A percentile compares a stretch with the other conserved stretches of the same genome.
These are phyloP conservation scores for Pseudogymnoascus verrucosus DNA, from an alignment of 2,329 filamentous ascomycete species.

Conservation along the genomic window DNA sequence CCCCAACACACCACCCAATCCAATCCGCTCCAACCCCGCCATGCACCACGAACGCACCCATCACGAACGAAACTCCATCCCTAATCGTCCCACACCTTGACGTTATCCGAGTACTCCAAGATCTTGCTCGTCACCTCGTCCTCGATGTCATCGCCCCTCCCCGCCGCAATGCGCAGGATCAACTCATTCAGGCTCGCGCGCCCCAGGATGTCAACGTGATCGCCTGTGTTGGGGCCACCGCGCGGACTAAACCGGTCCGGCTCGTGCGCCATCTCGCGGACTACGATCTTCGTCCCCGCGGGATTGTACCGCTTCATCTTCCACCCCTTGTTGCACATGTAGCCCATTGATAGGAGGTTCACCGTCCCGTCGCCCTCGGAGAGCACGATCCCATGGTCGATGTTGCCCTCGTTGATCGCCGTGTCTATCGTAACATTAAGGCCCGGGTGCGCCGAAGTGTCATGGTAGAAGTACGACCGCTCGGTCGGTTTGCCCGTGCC, in stretches of 20 bases:
- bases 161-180: conserved; percentile 77
- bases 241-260: conserved; percentile 86
- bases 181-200: conserved; percentile 84
- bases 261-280: conserved; percentile 94
- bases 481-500: conserved; percentile 87
- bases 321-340: conserved; percentile 97
- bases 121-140: conserved; percentile 78
- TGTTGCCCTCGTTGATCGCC: conserved; percentile 46
- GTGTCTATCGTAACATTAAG: conserved; percentile 71
- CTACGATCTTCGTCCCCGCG: conserved; percentile 68
- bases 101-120: conserved; percentile 68
- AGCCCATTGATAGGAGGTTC: conserved; percentile 81
- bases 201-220: conserved; percentile 95
- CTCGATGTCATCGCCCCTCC: conserved; percentile 70
- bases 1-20: conserved; percentile 2
- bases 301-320: conserved; percentile 90
- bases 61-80: conserved; percentile 1
- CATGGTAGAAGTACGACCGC: conserved; percentile 82
- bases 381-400: conserved; percentile 87
- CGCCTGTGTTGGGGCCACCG: conserved; percentile 62
- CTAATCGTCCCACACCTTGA: conserved; percentile 51
- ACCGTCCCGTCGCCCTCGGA: conserved; percentile 96
- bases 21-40: background rate
- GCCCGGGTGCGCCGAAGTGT: conserved; percentile 55
- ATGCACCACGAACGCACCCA: background rate